These are phyloP conservation scores for Lepiota venenata DNA, from an alignment of 768 basidiomycete species.

Conservation along the genomic window DNA sequence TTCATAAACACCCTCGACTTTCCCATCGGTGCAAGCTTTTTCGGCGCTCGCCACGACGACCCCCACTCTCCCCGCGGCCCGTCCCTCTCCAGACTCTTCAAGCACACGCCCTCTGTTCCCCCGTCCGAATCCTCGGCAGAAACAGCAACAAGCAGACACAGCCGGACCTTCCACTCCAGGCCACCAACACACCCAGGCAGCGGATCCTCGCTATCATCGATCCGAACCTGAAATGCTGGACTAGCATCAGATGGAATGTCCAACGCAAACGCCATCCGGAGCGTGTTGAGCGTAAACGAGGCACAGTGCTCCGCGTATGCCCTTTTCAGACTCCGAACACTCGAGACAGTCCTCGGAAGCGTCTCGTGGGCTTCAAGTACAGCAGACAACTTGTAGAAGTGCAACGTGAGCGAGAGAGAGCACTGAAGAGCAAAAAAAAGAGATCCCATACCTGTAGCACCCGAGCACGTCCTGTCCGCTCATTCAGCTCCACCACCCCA, in stretches of 20 bases:
- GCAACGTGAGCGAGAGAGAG: background rate
- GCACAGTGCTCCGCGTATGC: slow-evolving; percentile 86
- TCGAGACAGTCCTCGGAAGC: slow-evolving; percentile 57
- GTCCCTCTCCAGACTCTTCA: slow-evolving; percentile 53
- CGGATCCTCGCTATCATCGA: slow-evolving; percentile 29
- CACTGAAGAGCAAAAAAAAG: background rate
- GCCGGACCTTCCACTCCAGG: slow-evolving; percentile 84
- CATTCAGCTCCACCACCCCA: slow-evolving; percentile 87
- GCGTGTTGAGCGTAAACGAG: slow-evolving; percentile 65
- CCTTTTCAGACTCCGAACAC: slow-evolving; percentile 56
- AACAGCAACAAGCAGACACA: slow-evolving; percentile 83
- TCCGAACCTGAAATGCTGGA: slow-evolving; percentile 74
- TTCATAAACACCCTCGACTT: slow-evolving; percentile 27
- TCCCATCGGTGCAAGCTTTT: slow-evolving; percentile 59
- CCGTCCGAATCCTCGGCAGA: slow-evolving; percentile 42
- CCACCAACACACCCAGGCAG: slow-evolving; percentile 50
- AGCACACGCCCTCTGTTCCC: slow-evolving; percentile 48
- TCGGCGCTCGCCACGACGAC: slow-evolving; percentile 56
- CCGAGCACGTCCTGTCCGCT: slow-evolving; percentile 58
- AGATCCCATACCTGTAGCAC: slow-evolving; percentile 73
- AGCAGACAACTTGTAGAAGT: slow-evolving; percentile 65
- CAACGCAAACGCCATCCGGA: slow-evolving; percentile 81
- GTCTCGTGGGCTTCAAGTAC: slow-evolving; percentile 88
- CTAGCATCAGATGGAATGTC: slow-evolving; percentile 93
- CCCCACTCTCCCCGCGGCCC: slow-evolving; percentile 72